These are phyloP conservation scores for Manihot esculenta DNA, from an alignment of 441 rosid genomes.

Conservation along the genomic window DNA sequence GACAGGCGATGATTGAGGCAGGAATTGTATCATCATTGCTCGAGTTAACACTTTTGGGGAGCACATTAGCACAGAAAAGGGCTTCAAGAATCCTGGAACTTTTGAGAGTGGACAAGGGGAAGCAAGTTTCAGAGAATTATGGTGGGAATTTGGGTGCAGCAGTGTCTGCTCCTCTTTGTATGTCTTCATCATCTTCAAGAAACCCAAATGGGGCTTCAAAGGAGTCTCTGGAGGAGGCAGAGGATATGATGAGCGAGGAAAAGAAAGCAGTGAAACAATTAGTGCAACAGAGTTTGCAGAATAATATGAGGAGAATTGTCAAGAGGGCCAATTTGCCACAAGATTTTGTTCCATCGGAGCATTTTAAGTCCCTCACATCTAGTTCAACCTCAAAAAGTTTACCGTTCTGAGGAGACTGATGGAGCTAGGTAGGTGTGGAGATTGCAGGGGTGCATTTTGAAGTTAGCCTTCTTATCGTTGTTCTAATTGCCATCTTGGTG, in stretches of 20 bases:
- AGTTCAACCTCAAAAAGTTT: constrained; percentile 94
- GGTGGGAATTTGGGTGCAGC: constrained; percentile 56
- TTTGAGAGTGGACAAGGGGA: constrained; percentile 83
- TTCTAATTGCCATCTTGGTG: constrained; percentile 4
- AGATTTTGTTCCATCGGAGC: constrained; percentile 92
- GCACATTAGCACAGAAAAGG: constrained; percentile 90
- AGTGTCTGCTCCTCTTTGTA: constrained; percentile 85
- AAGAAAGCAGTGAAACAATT: constrained; percentile 92
- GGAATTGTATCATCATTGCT: constrained; percentile 82
- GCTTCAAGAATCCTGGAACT: constrained; percentile 89
- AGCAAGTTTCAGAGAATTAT: constrained; percentile 64
- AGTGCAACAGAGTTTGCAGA: constrained; percentile 95
- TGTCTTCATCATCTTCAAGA: constrained; percentile 52
- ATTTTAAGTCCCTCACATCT: constrained; percentile 75
- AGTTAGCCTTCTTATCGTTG: constrained; percentile 41
- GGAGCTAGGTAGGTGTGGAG: constrained; percentile 3
- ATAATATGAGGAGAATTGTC: constrained; percentile 93
- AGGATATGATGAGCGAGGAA: constrained; percentile 92
- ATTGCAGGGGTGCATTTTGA: constrained; percentile 23
- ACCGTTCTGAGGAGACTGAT: constrained; percentile 63
- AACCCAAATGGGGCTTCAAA: constrained; percentile 40
- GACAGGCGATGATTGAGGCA: constrained; percentile 92
- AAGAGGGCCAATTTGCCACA: constrained; percentile 97
- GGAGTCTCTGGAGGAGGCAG: constrained; percentile 52
- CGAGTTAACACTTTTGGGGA: constrained; percentile 86